Conservation (phyloP, 2,329 filamentous ascomycete species). For the Stachybotrys echinatus region DNA sequence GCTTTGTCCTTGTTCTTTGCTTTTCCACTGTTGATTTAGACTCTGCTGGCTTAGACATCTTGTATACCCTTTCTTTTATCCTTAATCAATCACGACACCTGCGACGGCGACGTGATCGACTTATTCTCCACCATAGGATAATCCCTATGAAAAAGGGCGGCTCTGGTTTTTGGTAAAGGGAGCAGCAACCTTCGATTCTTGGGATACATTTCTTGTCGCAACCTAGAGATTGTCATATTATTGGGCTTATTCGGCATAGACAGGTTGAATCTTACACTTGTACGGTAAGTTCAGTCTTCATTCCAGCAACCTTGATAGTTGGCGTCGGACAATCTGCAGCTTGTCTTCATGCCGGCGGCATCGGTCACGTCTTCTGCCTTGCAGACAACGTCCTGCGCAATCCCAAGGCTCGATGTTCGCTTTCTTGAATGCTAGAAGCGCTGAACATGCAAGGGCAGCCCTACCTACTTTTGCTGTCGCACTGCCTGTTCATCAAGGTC, state of each 20-base stretch:
- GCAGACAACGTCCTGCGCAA: no score
- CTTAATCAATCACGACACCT: slow-evolving; percentile 13
- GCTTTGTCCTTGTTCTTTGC: slow-evolving; percentile 14
- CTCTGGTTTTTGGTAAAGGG: no score
- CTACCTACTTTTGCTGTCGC: neutral
- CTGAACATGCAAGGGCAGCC: neutral
- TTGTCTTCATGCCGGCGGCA: no score
- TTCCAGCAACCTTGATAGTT: neutral
- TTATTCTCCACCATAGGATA: neutral
- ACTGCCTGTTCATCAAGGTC: neutral
- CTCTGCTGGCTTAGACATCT: slow-evolving; percentile 33
- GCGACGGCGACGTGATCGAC: neutral
- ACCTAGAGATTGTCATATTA: neutral
- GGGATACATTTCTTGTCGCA: neutral
- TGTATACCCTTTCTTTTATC: slow-evolving; percentile 13
- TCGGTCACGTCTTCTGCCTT: no score
- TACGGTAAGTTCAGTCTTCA: neutral
- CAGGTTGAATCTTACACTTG: neutral
- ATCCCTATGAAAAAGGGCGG: neutral
- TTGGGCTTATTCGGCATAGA: neutral
- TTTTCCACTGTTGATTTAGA: slow-evolving; percentile 30
- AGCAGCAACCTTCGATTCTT: no score
- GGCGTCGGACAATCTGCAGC: neutral
- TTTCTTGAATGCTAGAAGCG: no score
- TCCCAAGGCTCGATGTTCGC: no score